Percentiles rank a stretch among this genome's conserved stretches.
phyloP scores from a whole-genome alignment of 2,329 filamentous ascomycete genomes.

The Pyricularia grisea region DNA sequence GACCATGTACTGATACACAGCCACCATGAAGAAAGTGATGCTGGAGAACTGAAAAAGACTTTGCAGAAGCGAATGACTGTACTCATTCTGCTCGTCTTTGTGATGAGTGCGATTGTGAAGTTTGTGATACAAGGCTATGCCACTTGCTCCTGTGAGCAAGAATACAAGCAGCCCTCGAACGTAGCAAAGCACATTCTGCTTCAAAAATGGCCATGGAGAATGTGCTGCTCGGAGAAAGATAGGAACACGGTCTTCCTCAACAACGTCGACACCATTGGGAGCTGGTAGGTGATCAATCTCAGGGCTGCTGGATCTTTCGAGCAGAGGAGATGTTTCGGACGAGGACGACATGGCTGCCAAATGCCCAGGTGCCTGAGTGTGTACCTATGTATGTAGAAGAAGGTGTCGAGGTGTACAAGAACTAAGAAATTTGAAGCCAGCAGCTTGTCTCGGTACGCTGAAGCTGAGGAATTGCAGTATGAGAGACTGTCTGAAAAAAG shows the following conservation, averaged over 20 bases:
- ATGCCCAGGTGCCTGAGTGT: not conserved
- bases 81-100: conserved; percentile 17
- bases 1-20: conserved; percentile 33
- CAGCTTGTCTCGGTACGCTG: not conserved
- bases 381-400: not conserved
- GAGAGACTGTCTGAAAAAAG: not conserved
- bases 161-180: conserved; percentile 31
- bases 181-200: conserved; percentile 33
- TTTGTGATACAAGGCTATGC: conserved; percentile 33
- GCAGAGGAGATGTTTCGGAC: not conserved
- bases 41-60: conserved; percentile 40
- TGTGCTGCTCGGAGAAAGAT: conserved; percentile 42
- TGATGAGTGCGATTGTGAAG: not conserved
- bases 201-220: conserved; percentile 38
- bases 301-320: not conserved
- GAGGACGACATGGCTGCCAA: not conserved
- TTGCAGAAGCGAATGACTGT: conserved; percentile 27
- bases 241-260: conserved; percentile 23
- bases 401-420: not conserved
- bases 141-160: conserved; percentile 31
- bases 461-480: not conserved
- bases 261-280: conserved; percentile 2
- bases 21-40: conserved; percentile 30
- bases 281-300: not conserved
- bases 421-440: not conserved